A percentile compares a stretch with the other conserved stretches of the same genome.
phyloP scores from a whole-genome alignment of 2,329 filamentous ascomycete species.

The Aspergillus sp. region DNA sequence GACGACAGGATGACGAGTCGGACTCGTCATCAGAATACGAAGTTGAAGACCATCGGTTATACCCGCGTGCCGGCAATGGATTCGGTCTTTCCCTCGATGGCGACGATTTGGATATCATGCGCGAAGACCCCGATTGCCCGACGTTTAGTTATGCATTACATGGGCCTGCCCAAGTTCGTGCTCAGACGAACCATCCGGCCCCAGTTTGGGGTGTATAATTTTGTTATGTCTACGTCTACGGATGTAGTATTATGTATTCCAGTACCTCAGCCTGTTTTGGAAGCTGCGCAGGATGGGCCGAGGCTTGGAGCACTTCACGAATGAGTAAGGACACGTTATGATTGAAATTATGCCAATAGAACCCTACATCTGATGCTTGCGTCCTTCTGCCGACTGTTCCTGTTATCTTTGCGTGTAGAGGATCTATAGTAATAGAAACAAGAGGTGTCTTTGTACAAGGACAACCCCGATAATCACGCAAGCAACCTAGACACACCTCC shows the following conservation, averaged over 20 bases:
- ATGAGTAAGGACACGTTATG: no score
- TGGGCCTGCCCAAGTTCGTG: conserved; percentile 19
- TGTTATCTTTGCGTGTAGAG: no score
- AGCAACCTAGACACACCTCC: no score
- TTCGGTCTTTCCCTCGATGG: conserved; percentile 57
- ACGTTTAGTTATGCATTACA: conserved; percentile 56
- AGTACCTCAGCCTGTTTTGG: not conserved
- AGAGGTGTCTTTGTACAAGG: no score
- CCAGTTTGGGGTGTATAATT: conserved; percentile 13
- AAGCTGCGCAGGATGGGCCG: not conserved
- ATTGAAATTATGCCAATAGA: no score
- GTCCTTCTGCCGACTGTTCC: no score
- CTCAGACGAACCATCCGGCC: conserved; percentile 11
- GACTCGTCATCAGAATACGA: conserved; percentile 37
- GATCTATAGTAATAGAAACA: no score
- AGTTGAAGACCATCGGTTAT: conserved; percentile 59
- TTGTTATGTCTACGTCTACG: not conserved
- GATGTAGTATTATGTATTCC: not conserved
- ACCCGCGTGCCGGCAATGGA: conserved; percentile 63
- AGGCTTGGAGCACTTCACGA: no score
- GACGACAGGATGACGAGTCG: conserved; percentile 29
- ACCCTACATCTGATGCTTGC: no score
- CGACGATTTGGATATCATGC: conserved; percentile 61
- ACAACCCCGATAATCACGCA: no score
- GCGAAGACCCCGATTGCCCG: conserved; percentile 56